These are phyloP conservation scores for Aspergillus latus DNA, from an alignment of 2,329 filamentous ascomycete genomes.

Conservation along the genomic window DNA sequence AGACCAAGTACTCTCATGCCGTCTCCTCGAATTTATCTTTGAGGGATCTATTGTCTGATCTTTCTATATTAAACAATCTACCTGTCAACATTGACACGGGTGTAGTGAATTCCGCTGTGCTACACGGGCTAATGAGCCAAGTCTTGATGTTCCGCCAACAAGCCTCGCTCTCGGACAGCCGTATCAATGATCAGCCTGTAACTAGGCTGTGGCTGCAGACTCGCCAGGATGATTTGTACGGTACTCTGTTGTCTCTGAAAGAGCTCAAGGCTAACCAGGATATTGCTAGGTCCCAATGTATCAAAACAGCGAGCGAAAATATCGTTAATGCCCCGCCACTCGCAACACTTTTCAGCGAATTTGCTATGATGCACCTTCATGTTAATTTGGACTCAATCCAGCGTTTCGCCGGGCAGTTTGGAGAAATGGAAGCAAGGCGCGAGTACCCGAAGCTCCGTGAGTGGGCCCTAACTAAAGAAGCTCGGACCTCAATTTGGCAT, in stretches of 20 bases:
- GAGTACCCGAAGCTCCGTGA: slow-evolving; percentile 7
- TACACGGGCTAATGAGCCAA: slow-evolving; percentile 9
- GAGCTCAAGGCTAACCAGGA: background rate
- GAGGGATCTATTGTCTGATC: background rate
- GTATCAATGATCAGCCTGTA: background rate
- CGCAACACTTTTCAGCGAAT: slow-evolving; percentile 1
- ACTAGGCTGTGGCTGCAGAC: slow-evolving; percentile 7
- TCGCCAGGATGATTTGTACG: slow-evolving; percentile 5
- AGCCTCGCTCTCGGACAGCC: background rate
- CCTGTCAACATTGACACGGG: background rate
- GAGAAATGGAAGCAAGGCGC: slow-evolving; percentile 4
- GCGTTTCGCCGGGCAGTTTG: slow-evolving; percentile 11
- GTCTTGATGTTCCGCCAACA: slow-evolving; percentile 7
- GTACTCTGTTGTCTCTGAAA: background rate
- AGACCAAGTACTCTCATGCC: background rate
- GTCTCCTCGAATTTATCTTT: background rate
- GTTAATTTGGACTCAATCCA: slow-evolving; percentile 3
- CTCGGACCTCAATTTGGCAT: slow-evolving; percentile 3
- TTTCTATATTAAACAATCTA: background rate
- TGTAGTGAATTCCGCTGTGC: background rate
- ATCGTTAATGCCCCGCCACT: background rate
- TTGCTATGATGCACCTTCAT: slow-evolving; percentile 5
- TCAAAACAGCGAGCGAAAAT: background rate
- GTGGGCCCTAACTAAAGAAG: slow-evolving; percentile 4
- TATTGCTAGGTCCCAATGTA: background rate